Base-by-base conservation (phyloP, 768 basidiomycete species). In the Boletus rubropictus region DNA sequence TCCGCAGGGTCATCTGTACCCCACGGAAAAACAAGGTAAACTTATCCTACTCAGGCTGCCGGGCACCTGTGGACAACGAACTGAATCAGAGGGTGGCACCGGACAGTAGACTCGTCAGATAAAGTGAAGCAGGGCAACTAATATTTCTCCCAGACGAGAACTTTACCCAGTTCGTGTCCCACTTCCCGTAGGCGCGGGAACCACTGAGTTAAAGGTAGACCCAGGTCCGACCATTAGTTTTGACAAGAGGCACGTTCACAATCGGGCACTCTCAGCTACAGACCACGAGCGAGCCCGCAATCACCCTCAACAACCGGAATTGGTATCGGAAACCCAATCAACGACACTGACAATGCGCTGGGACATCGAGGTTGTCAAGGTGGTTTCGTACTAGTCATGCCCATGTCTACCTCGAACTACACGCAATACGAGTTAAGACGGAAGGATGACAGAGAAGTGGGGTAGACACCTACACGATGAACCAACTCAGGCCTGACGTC, bases 331-430 rank as follows among this genome's bases (percentile, higher is more conserved):
- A n/a, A n/a, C n/a, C n/a, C n/a, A n/a, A n/a, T n/a, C n/a, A n/a
- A n/a, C n/a, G 86, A 94, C 90, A 21, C 85, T 83, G 58, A 97
- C 70, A 55, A 92, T 83, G 51, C 82, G 77, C 61, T 90, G 84
- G 21, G 90, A 86, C 15, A 75, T 65, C 24, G 69, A 62, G 2
- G 80, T 81, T 10, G 87, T 82, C 32, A 99, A 83, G n/a, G 89
- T 78, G 4, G 91, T 80, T 66, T 97, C 92, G 58, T 97, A 97
- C 90, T 89, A 94, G 68, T 93, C 96, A 69, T 96, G 84, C n/a
- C n/a, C n/a, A 94, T 90, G 74, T 92, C 87, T 37, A 95, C 86
- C 62, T 93, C 90, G 59, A 93, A 86, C 82, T 86, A 14, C 6
- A 31, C 8, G 29, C 29, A 5, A 12, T 10, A 14, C 5, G 12